A percentile compares a stretch with the other conserved stretches of the same genome.
Evolutionary conservation across 1,284 basidiomycete species (phyloP).

Genomic region (Macrocystidia cucumis): DNA sequence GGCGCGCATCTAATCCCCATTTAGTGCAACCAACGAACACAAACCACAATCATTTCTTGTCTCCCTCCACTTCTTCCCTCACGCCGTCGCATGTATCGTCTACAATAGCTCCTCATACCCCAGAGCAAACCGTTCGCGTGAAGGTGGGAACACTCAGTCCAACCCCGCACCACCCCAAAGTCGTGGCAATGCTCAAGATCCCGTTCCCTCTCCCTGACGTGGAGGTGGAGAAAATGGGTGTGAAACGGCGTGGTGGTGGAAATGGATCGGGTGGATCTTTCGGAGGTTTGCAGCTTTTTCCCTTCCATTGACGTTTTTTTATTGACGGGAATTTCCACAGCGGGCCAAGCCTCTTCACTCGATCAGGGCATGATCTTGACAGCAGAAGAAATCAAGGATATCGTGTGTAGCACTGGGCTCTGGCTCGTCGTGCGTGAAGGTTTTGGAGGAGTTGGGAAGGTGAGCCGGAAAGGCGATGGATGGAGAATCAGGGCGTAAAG

Average conservation of each 20-base stretch:
- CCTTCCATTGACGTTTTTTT: constrained; percentile 2
- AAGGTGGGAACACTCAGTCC: constrained; percentile 82
- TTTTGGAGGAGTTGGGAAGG: constrained; percentile 84
- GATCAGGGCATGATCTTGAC: constrained; percentile 54
- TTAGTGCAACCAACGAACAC: too few species aligned
- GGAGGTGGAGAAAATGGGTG: constrained; percentile 49
- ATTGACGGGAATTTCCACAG: too few species aligned
- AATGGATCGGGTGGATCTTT: constrained; percentile 7
- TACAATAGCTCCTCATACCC: background rate
- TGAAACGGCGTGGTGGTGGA: constrained; percentile 34
- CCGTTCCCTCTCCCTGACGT: constrained; percentile 81
- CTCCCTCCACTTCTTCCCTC: too few species aligned
- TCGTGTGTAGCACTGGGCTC: constrained; percentile 81
- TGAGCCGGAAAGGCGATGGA: constrained; percentile 70
- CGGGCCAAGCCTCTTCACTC: constrained; percentile 5
- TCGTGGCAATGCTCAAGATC: constrained; percentile 86
- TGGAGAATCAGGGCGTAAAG: constrained; percentile 54
- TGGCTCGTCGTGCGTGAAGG: constrained; percentile 92
- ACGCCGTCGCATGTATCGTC: too few species aligned
- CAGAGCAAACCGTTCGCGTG: constrained; percentile 24
- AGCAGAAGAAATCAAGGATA: constrained; percentile 92
- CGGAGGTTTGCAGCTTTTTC: too few species aligned
- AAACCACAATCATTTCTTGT: too few species aligned
- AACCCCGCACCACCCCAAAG: constrained; percentile 94
- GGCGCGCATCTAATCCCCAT: too few species aligned